Evolutionary conservation across 2,329 filamentous ascomycete genomes (phyloP).

Genomic region (Fusarium citri): DNA sequence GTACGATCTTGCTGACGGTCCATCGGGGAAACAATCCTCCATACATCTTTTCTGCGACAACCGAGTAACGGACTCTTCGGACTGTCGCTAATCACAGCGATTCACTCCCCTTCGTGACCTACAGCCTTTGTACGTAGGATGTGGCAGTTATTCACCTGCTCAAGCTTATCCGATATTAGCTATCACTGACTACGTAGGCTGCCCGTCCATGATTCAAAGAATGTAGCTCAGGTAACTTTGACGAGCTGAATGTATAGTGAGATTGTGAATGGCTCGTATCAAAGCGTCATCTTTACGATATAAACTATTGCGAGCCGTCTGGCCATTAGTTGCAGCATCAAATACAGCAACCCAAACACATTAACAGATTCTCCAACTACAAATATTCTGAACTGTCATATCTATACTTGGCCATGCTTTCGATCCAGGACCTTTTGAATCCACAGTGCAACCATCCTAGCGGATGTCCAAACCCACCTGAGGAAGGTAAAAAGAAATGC

Average conservation of each 20-base stretch:
- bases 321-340: fast-evolving
- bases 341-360: too few species aligned
- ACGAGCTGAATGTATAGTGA: too few species aligned
- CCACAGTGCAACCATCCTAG: too few species aligned
- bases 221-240: too few species aligned
- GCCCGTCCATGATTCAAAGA: fast-evolving
- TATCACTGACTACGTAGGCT: too few species aligned
- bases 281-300: too few species aligned
- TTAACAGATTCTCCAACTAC: too few species aligned
- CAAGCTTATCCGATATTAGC: fast-evolving
- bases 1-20: neutral
- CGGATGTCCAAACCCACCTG: too few species aligned
- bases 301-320: fast-evolving
- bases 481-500: too few species aligned
- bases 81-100: neutral
- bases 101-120: fast-evolving
- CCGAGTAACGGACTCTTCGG: neutral
- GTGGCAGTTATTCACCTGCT: fast-evolving
- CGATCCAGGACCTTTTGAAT: too few species aligned
- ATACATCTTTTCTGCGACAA: fast-evolving
- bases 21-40: neutral
- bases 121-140: neutral
- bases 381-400: too few species aligned
- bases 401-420: too few species aligned
- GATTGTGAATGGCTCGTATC: fast-evolving